A percentile compares a stretch with the other conserved stretches of the same genome.
phyloP scores from a whole-genome alignment of 2,329 filamentous ascomycete species.

The Curvularia lunata region DNA sequence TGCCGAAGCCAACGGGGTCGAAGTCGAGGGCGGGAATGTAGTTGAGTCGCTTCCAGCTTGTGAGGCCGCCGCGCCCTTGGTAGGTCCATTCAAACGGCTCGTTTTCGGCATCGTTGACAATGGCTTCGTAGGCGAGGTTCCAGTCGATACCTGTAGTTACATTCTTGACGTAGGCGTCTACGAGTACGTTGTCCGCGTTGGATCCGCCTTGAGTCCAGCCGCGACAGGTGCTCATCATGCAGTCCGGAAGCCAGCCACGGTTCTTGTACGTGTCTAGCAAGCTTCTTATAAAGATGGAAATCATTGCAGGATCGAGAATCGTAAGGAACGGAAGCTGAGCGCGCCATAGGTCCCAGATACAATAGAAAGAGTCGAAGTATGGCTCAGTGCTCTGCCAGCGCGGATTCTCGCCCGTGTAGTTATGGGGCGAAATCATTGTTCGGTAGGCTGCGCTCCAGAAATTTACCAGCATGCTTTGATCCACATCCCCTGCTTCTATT shows the following conservation, averaged over 20 bases:
- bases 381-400: conserved; percentile 54
- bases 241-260: conserved; percentile 76
- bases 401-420: conserved; percentile 57
- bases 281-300: conserved; percentile 71
- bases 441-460: conserved; percentile 57
- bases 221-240: conserved; percentile 76
- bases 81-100: conserved; percentile 50
- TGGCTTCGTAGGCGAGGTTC: conserved; percentile 47
- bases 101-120: conserved; percentile 49
- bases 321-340: conserved; percentile 70
- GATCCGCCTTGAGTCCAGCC: conserved; percentile 78
- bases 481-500: conserved; percentile 46
- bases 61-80: conserved; percentile 47
- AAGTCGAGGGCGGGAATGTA: conserved; percentile 51
- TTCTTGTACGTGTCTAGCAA: conserved; percentile 75
- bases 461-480: conserved; percentile 46
- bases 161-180: conserved; percentile 73
- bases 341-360: conserved; percentile 58
- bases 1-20: conserved; percentile 53
- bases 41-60: conserved; percentile 45
- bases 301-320: conserved; percentile 67
- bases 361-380: conserved; percentile 66
- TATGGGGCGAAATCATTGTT: conserved; percentile 55
- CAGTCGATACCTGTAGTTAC: conserved; percentile 54
- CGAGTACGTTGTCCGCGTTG: conserved; percentile 74